Evolutionary conservation across 129 eudicot species (phyloP).

Genomic region (Logfia minima): DNA sequence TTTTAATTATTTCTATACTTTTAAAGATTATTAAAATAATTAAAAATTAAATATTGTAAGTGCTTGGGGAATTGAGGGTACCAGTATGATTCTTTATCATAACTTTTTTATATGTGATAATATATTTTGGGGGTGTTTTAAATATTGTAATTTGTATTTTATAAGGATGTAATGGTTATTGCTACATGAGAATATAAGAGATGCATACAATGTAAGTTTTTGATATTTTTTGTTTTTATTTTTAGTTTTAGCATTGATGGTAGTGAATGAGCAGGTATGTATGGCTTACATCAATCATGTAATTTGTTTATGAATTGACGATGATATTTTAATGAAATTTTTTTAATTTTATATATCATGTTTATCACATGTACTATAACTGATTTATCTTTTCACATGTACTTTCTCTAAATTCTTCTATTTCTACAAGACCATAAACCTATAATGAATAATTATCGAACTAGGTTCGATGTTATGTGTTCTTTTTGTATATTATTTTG

Average conservation of each 20-base stretch:
- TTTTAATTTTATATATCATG: not conserved
- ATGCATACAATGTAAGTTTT: slow-evolving; percentile 71
- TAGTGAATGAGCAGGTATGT: slow-evolving; percentile 51
- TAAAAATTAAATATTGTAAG: slow-evolving; percentile 43
- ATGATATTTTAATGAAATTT: not conserved
- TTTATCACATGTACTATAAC: too few relatives aligned
- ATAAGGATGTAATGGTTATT: slow-evolving; percentile 5
- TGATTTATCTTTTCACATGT: too few relatives aligned
- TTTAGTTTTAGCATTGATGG: not conserved
- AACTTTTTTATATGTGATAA: slow-evolving; percentile 11
- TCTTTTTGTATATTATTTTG: too few relatives aligned
- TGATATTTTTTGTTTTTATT: not conserved
- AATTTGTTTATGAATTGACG: slow-evolving; percentile 26
- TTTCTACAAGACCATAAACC: too few relatives aligned
- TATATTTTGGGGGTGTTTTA: not conserved
- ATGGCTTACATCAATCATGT: slow-evolving; percentile 80
- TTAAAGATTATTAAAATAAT: slow-evolving; percentile 47
- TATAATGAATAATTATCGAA: too few relatives aligned
- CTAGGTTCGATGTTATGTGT: too few relatives aligned
- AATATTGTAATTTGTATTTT: not conserved
- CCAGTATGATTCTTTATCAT: slow-evolving; percentile 72
- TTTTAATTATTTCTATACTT: slow-evolving; percentile 12
- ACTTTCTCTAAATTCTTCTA: too few relatives aligned
- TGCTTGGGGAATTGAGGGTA: slow-evolving; percentile 97
- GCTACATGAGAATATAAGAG: slow-evolving; percentile 64